Base-by-base conservation (phyloP, 1,139 yeast species). In the Blastobotrys raffinosifermentans region DNA sequence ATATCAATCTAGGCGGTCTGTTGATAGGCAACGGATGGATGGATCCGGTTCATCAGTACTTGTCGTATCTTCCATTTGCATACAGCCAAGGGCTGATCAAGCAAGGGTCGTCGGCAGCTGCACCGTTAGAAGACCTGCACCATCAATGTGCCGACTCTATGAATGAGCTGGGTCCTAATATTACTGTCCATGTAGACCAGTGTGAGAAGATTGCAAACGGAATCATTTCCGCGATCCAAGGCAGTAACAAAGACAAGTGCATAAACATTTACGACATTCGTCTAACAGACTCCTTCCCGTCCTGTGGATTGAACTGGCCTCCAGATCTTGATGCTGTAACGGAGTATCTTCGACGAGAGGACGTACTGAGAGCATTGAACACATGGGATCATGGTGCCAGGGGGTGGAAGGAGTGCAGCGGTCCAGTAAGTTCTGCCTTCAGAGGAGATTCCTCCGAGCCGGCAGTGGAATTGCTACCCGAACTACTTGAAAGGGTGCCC, bases 301-400 rank as follows among this genome's bases (percentile, higher is more conserved):
- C 83, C 0, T 91, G 99, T 63, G 98, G 98, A 4, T 72, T 77
- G 77, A 82, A 83, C 55, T 91, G 99, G 99, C 99, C 99, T 0
- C 74, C 73, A 17, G 91, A 77, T 47, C 64, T 89, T 46, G 64
- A 61, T 0, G 49, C 63, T 33, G 78, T 87, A 10, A 64, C 71
- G 0, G 73, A 76, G 7, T 91, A 83, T 54, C 70, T 91, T 43
- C 65, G 73, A 17, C 56, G 63, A 1, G 64, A 67, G 1, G 72
- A 71, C 1, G 91, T 84, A 13, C 72, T 75, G 55, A 53, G 63
- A 19, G 73, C 80, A 3, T 64, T 91, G 50, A 60, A 67, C 41
- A 51, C 58, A 2, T 50, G 48, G 22, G 41, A 53, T 4, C 50
- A 50, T 8, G 54, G 53, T 19, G 48, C 58, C 7, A 62, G 62